Percentiles rank a stretch among this genome's conserved stretches.
These are phyloP conservation scores for Monilinia aucupariae DNA, from an alignment of 2,329 filamentous ascomycete genomes.

Conservation along the genomic window DNA sequence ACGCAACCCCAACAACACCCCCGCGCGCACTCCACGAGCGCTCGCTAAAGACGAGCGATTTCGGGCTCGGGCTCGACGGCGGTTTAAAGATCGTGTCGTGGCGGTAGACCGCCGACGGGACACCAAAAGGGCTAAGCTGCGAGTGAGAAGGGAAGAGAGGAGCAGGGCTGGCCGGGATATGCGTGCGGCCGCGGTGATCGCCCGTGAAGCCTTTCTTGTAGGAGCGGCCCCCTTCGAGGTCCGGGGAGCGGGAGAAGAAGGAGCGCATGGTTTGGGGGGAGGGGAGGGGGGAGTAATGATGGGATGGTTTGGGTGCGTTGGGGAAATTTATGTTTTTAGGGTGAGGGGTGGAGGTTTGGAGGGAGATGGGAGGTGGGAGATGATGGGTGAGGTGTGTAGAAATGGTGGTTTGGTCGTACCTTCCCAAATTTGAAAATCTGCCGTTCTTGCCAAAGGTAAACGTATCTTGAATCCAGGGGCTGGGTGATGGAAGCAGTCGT, in stretches of 20 bases:
- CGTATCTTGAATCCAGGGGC: too few species aligned
- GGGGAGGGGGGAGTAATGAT: background rate
- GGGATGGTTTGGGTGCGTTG: background rate
- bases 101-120: background rate
- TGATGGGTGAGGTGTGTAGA: too few species aligned
- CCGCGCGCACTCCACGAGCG: background rate
- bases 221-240: constrained; percentile 1
- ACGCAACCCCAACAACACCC: too few species aligned
- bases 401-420: background rate
- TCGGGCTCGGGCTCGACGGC: background rate
- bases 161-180: background rate
- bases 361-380: background rate
- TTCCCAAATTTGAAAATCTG: background rate
- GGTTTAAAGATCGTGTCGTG: constrained; percentile 4
- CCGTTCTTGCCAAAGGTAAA: too few species aligned
- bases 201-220: constrained; percentile 8
- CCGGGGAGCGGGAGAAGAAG: constrained; percentile 1
- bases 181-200: constrained; percentile 3
- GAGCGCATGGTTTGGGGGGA: background rate
- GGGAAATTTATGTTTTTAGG: background rate
- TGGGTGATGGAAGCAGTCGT: too few species aligned
- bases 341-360: background rate
- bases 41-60: background rate
- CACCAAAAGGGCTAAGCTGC: background rate
- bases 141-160: background rate